Evolutionary conservation across 2,329 filamentous ascomycete species (phyloP), one percentile per base, ranked within the genome.

Genomic region (Aureobasidium sp.): DNA sequence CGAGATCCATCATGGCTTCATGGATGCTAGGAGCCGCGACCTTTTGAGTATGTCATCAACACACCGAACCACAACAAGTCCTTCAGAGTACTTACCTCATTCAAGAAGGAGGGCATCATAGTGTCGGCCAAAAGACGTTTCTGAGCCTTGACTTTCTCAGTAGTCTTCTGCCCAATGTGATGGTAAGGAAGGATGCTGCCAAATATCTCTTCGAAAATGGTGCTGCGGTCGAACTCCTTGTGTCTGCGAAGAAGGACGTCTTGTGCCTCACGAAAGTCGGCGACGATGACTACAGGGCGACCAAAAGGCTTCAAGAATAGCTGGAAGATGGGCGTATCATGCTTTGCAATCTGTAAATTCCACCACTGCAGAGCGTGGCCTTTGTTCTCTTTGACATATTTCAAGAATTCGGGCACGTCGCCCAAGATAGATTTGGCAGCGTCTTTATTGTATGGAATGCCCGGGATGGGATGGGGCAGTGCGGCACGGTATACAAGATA

Each of bases 191-290:
- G 10, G 13, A 68, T 44, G 7, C 61, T 62, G 9, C 44, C 16
- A 39, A 72, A 70, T 2, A 69, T 21, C 21, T 72, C 65, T 3
- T 64, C 64, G 34, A 75, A 72, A 65, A 72, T 71, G 53, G 65
- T 65, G 48, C 71, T 73, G 11, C 76, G 73, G 65, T 80, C 78
- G 52, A 80, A 80, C 45, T 80, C 78, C 49, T 74, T 75, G 32
- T 65, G 66, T 15, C 77, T 74, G 1, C 77, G 73, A 5, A 76
- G 67, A 29, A 80, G 71, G 47, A 81, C 72, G 64, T 80, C 78
- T 65, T 79, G 75, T 15, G 69, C 68, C 66, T 79, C 78, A 3
- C 69, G 69, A 10, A 71, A 75, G 61, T 79, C 78, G 25, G 73
- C 69, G 3, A 82, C 64, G 4, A 82, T 61, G 0, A 83, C 70